phyloP scores from a whole-genome alignment of 2,329 filamentous ascomycete species.

The Cadophora sp. region DNA sequence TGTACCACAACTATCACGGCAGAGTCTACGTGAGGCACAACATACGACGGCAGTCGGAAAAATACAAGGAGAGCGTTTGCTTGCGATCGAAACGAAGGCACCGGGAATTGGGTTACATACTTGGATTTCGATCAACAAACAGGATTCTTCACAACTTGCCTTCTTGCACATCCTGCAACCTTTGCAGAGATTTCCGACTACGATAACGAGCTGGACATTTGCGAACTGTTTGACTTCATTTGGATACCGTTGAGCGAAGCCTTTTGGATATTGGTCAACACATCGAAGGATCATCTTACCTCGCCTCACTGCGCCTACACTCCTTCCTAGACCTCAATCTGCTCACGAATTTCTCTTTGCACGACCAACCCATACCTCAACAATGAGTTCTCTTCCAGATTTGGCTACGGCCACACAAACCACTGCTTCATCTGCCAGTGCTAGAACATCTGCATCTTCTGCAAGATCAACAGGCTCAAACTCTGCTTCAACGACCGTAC shows the following conservation, averaged over 20 bases:
- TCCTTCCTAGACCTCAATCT: slow-evolving; percentile 26
- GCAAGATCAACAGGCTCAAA: slow-evolving; percentile 28
- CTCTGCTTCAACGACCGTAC: slow-evolving; percentile 14
- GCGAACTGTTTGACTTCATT: neutral
- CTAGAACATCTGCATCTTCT: slow-evolving; percentile 28
- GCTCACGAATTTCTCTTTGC: neutral
- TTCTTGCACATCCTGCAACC: neutral
- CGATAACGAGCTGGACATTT: neutral
- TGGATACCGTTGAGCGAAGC: neutral
- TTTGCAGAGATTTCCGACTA: neutral
- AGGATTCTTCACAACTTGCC: neutral
- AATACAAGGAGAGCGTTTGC: neutral
- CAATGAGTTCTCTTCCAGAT: slow-evolving; percentile 13
- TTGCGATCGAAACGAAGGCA: neutral
- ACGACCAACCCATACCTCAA: neutral
- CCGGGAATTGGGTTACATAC: neutral
- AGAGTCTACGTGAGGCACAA: slow-evolving; percentile 1
- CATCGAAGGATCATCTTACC: slow-evolving; percentile 6
- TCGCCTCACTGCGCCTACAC: slow-evolving; percentile 24
- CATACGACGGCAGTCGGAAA: slow-evolving; percentile 2
- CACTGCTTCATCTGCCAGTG: slow-evolving; percentile 37
- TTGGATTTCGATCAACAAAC: neutral
- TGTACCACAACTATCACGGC: neutral
- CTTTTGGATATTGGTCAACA: slow-evolving; percentile 1
- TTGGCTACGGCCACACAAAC: slow-evolving; percentile 26